Evolutionary conservation across 129 eudicot species (phyloP).

Genomic region (Smallanthus sonchifolius): DNA sequence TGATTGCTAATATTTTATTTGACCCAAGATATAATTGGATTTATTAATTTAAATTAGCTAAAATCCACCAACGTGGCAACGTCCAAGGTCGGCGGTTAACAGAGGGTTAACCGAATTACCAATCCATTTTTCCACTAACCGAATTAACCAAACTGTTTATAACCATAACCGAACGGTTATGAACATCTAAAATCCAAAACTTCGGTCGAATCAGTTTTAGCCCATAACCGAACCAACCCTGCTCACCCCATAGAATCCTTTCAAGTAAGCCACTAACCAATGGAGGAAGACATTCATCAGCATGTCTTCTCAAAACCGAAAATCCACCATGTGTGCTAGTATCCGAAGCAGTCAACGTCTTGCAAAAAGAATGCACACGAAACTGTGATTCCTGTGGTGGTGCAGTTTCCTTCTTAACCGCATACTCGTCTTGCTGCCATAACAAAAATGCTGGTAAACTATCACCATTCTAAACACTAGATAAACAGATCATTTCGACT

Average conservation of each 20-base stretch:
- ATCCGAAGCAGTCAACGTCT: conserved; percentile 5
- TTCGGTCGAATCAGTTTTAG: too few relatives aligned
- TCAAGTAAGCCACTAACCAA: background rate
- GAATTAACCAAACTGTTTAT: background rate
- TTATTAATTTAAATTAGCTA: background rate
- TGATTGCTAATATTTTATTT: background rate
- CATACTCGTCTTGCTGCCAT: conserved; percentile 1
- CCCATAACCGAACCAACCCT: background rate
- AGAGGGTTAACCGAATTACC: too few relatives aligned
- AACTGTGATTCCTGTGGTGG: background rate
- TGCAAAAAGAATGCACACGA: conserved; percentile 3
- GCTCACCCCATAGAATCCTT: background rate
- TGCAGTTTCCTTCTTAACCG: background rate
- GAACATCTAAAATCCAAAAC: too few relatives aligned
- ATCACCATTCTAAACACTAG: background rate
- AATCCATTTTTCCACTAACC: too few relatives aligned
- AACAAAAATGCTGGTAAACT: background rate
- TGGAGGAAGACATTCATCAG: conserved; percentile 7
- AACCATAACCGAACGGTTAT: background rate
- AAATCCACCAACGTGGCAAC: background rate
- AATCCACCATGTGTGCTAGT: background rate
- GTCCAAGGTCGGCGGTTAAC: background rate
- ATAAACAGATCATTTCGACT: background rate
- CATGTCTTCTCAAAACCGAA: conserved; percentile 3
- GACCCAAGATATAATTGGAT: too few relatives aligned